These are phyloP conservation scores for Phyllosticta capitalensis DNA, from an alignment of 2,329 filamentous ascomycete species.

Conservation along the genomic window DNA sequence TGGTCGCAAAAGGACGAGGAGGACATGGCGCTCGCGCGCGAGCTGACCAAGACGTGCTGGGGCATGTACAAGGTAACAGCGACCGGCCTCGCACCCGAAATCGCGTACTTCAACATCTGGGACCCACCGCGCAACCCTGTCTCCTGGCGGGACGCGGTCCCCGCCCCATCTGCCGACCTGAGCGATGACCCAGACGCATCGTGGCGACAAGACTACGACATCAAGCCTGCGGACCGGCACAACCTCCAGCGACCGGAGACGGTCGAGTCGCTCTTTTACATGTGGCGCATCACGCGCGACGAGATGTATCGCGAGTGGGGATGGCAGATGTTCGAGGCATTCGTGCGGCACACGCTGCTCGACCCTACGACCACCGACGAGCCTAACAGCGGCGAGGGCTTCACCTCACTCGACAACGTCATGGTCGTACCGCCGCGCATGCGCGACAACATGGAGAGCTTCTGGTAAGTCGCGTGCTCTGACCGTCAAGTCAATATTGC, in stretches of 20 bases:
- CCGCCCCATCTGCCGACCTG: conserved; percentile 33
- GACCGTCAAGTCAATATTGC: too few relatives aligned
- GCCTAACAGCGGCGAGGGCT: conserved; percentile 60
- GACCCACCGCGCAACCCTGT: conserved; percentile 56
- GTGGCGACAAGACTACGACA: conserved; percentile 70
- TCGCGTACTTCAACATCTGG: conserved; percentile 77
- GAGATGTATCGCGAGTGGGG: conserved; percentile 87
- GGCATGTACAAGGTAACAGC: conserved; percentile 88
- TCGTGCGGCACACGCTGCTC: conserved; percentile 76
- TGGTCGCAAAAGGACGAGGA: conserved; percentile 77
- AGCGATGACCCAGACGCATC: conserved; percentile 37
- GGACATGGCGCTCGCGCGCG: conserved; percentile 76
- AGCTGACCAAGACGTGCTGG: conserved; percentile 96
- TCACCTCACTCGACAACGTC: conserved; percentile 71
- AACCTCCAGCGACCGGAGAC: conserved; percentile 95
- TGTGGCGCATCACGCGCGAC: conserved; percentile 96
- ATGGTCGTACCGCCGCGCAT: conserved; percentile 57
- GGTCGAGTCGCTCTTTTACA: conserved; percentile 92
- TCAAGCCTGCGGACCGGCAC: conserved; percentile 76
- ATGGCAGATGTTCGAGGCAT: conserved; percentile 96
- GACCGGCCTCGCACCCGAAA: conserved; percentile 89
- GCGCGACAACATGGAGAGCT: conserved; percentile 95
- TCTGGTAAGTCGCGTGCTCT: conserved; percentile 49
- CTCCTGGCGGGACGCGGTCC: conserved; percentile 33
- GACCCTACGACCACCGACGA: neutral